Evolutionary conservation across 441 rosid species (phyloP).

Genomic region (Bocquillonia castaneifolia): DNA sequence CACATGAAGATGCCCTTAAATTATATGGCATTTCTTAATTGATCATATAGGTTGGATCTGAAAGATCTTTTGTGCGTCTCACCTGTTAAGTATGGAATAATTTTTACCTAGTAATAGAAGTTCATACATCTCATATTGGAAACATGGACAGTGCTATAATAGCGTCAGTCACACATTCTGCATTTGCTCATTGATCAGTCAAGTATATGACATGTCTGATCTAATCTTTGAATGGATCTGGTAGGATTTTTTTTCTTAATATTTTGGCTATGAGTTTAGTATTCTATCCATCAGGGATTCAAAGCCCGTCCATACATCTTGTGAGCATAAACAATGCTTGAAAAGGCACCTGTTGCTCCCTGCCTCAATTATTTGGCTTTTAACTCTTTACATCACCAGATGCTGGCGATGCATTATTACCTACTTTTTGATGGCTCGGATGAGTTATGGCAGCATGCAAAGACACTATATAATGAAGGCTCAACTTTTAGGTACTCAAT

Average conservation of each 20-base stretch:
- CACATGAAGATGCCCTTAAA: background rate
- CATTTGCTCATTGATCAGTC: background rate
- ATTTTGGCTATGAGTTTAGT: background rate
- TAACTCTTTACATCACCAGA: slow-evolving; percentile 42
- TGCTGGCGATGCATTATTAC: slow-evolving; percentile 89
- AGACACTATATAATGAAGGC: slow-evolving; percentile 58
- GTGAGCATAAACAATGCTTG: background rate
- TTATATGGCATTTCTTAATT: background rate
- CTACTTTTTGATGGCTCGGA: slow-evolving; percentile 85
- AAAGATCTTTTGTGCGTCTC: background rate
- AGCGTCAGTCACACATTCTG: background rate
- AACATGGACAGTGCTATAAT: background rate
- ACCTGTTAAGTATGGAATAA: background rate
- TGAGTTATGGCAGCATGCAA: slow-evolving; percentile 65
- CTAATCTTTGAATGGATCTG: background rate
- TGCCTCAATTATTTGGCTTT: slow-evolving; percentile 12
- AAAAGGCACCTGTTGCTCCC: background rate
- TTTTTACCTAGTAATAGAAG: background rate
- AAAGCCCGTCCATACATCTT: background rate
- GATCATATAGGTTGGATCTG: background rate
- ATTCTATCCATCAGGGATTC: background rate
- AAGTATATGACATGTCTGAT: background rate
- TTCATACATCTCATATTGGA: background rate
- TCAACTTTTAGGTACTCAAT: slow-evolving; percentile 64
- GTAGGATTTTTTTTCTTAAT: background rate